Evolutionary conservation across 148 eudicot genomes (phyloP).

Genomic region (Fallopia convolvulus): DNA sequence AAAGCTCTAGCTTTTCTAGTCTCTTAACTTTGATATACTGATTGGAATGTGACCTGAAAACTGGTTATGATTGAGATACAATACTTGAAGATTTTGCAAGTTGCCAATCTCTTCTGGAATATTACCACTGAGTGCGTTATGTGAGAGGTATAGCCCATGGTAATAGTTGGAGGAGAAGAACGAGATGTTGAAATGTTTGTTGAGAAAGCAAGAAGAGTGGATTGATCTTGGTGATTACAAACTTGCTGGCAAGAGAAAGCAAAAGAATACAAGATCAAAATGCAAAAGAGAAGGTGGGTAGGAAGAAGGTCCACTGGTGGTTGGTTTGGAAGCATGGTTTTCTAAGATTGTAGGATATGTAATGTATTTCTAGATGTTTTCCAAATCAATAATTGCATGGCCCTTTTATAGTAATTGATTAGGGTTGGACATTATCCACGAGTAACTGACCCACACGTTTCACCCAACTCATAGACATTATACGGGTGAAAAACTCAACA

Average conservation of each 20-base stretch:
- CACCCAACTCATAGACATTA: no score
- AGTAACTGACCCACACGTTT: no score
- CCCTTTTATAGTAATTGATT: no score
- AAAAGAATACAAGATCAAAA: background rate
- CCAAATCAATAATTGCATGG: no score
- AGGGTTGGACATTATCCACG: no score
- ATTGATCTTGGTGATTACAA: background rate
- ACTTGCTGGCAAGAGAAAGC: background rate
- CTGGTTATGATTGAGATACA: slow-evolving; percentile 51
- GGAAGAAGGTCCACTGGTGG: background rate
- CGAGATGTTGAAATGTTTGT: slow-evolving; percentile 5
- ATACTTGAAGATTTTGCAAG: slow-evolving; percentile 43
- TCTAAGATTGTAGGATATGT: background rate
- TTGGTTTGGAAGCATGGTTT: background rate
- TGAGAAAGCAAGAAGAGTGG: background rate
- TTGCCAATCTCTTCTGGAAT: slow-evolving; percentile 58
- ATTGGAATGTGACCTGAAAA: slow-evolving; percentile 67
- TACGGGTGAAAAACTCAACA: no score
- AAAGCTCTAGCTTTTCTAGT: slow-evolving; percentile 58
- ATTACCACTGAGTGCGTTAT: slow-evolving; percentile 50
- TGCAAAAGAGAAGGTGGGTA: background rate
- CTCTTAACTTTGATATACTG: slow-evolving; percentile 53
- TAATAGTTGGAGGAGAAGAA: slow-evolving; percentile 33
- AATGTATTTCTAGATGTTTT: no score
- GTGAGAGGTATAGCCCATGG: slow-evolving; percentile 44